A percentile compares a stretch with the other conserved stretches of the same genome.
Conservation (phyloP, 2,329 filamentous ascomycete species). For the Arachnopeziza araneosa region DNA sequence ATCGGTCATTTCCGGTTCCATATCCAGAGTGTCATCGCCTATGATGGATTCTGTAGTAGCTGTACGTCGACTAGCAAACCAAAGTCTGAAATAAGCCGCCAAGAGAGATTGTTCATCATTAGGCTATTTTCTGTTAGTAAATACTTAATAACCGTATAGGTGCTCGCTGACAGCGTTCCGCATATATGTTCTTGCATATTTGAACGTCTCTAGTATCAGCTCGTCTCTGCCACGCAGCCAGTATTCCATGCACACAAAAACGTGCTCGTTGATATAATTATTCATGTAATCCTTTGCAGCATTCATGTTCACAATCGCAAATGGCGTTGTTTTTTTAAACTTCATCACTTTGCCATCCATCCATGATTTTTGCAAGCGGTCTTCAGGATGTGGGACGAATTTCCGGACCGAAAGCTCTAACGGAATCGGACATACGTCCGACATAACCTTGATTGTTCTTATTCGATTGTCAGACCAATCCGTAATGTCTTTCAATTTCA, state of each 20-base stretch:
- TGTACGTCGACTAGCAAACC: conserved; percentile 1
- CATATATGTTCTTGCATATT: not conserved
- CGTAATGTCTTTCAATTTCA: conserved; percentile 3
- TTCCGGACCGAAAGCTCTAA: no score
- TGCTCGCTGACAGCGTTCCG: not conserved
- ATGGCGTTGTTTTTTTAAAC: not conserved
- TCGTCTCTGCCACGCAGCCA: conserved; percentile 1
- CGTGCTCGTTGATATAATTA: not conserved
- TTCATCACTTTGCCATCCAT: conserved; percentile 3
- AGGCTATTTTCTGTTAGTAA: not conserved
- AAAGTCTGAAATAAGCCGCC: conserved; percentile 1
- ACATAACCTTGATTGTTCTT: no score
- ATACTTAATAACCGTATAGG: not conserved
- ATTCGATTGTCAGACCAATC: not conserved
- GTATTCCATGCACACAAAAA: conserved; percentile 2
- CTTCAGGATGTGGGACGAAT: not conserved
- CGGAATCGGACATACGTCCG: no score
- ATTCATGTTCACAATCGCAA: conserved; percentile 5
- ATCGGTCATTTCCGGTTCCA: conserved; percentile 6
- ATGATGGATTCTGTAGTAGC: conserved; percentile 1
- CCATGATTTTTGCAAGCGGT: not conserved
- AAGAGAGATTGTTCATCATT: not conserved
- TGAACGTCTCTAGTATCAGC: conserved; percentile 1
- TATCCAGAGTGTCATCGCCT: conserved; percentile 3
- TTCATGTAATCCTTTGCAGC: not conserved